These are phyloP conservation scores for Tolypocladium sp. DNA, from an alignment of 2,329 filamentous ascomycete genomes.

Conservation along the genomic window DNA sequence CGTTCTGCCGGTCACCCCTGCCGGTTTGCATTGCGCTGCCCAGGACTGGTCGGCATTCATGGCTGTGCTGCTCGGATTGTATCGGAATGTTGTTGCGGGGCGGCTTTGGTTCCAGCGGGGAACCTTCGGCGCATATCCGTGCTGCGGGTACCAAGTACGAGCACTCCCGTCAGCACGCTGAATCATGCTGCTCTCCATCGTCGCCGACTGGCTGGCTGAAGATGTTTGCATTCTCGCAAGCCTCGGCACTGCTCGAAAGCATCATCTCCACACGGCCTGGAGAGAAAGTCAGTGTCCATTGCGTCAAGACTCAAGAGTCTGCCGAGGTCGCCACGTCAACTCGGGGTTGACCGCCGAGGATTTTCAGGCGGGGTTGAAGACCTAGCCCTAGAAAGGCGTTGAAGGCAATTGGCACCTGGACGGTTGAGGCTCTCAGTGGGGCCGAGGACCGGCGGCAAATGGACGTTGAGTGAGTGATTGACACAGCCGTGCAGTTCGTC, in stretches of 20 bases:
- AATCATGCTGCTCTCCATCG: neutral
- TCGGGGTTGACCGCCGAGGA: neutral
- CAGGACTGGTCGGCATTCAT: neutral
- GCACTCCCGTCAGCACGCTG: neutral
- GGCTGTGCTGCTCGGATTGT: neutral
- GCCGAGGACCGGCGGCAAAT: neutral
- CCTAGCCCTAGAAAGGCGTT: too few relatives aligned
- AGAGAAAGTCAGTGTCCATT: neutral
- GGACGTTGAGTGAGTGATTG: neutral
- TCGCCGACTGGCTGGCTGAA: neutral
- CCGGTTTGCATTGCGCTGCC: neutral
- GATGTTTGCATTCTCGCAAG: neutral
- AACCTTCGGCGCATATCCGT: neutral
- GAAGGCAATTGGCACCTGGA: neutral
- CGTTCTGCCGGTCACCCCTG: neutral
- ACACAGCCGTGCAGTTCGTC: too few relatives aligned
- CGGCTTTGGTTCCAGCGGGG: neutral
- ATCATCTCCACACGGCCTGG: neutral
- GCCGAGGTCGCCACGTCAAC: neutral
- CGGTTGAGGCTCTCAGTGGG: neutral
- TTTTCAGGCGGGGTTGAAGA: neutral
- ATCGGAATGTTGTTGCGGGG: neutral
- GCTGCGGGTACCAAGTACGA: neutral
- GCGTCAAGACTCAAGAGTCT: neutral
- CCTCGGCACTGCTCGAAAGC: neutral